phyloP scores from a whole-genome alignment of 2,329 filamentous ascomycete species.

The Blumeria hordei region DNA sequence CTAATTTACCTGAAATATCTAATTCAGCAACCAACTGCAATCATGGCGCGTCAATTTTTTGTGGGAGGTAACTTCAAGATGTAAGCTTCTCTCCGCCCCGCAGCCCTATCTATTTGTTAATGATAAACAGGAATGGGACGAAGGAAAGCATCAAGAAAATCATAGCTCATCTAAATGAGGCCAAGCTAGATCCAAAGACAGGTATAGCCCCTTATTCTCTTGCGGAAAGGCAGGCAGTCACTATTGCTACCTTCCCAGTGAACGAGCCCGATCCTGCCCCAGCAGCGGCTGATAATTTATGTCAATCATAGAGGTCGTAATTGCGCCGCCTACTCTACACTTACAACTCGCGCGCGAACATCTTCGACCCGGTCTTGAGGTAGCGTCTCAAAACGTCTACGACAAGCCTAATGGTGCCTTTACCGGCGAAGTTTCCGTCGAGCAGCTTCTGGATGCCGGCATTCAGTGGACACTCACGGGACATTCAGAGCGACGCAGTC shows the following conservation, averaged over 20 bases:
- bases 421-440: constrained; percentile 86
- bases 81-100: constrained; percentile 23
- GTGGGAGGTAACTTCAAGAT: constrained; percentile 99
- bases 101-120: constrained; percentile 5
- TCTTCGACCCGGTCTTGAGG: constrained; percentile 51
- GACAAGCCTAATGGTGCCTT: constrained; percentile 93
- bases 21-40: constrained; percentile 7
- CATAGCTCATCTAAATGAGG: constrained; percentile 67
- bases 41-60: constrained; percentile 87
- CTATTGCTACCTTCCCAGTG: not conserved
- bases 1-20: no score
- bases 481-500: constrained; percentile 82
- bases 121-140: constrained; percentile 59
- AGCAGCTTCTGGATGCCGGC: constrained; percentile 70
- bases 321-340: constrained; percentile 78
- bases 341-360: constrained; percentile 66
- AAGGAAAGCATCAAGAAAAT: constrained; percentile 76
- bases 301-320: constrained; percentile 54
- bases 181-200: constrained; percentile 51
- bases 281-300: not conserved
- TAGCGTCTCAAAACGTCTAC: constrained; percentile 91
- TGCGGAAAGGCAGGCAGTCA: not conserved
- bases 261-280: not conserved
- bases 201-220: constrained; percentile 26
- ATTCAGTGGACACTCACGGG: constrained; percentile 82